These are phyloP conservation scores for Oropetium thomaeum DNA, from an alignment of 176 grass and related monocot genomes.

Conservation along the genomic window DNA sequence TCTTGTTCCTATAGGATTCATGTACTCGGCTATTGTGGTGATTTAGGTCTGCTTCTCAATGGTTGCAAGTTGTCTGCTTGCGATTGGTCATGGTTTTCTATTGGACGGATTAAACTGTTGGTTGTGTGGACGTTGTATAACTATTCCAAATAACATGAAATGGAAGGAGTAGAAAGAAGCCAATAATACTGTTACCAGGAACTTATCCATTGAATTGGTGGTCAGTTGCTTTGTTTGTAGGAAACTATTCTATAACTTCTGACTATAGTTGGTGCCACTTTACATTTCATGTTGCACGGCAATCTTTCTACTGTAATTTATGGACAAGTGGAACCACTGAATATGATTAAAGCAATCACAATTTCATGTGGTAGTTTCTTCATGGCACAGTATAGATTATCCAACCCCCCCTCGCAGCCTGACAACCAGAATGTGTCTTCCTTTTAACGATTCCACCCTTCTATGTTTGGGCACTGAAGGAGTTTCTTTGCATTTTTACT, in stretches of 20 bases:
- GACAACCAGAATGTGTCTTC: too few relatives aligned
- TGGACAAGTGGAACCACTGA: not conserved
- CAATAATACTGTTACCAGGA: not conserved
- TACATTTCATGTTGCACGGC: not conserved
- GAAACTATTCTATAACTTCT: constrained; percentile 5
- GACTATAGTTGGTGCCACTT: not conserved
- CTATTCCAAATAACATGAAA: not conserved
- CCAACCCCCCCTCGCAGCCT: too few relatives aligned
- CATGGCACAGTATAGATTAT: too few relatives aligned
- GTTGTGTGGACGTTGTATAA: not conserved
- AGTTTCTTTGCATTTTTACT: not conserved
- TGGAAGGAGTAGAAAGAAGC: not conserved
- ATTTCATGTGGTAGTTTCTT: not conserved
- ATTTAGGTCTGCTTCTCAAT: not conserved
- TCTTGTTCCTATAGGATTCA: not conserved
- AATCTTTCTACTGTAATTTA: not conserved
- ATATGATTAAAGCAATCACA: not conserved
- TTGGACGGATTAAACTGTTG: not conserved
- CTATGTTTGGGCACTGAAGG: not conserved
- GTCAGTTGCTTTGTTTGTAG: not conserved
- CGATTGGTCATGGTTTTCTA: not conserved
- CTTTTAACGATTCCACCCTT: not conserved
- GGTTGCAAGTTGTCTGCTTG: not conserved
- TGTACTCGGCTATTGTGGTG: constrained; percentile 10
- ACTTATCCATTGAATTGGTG: not conserved